Evolutionary conservation across 1,284 basidiomycete species (phyloP), one percentile per base, ranked within the genome.

Genomic region (Leucoagaricus sp.): DNA sequence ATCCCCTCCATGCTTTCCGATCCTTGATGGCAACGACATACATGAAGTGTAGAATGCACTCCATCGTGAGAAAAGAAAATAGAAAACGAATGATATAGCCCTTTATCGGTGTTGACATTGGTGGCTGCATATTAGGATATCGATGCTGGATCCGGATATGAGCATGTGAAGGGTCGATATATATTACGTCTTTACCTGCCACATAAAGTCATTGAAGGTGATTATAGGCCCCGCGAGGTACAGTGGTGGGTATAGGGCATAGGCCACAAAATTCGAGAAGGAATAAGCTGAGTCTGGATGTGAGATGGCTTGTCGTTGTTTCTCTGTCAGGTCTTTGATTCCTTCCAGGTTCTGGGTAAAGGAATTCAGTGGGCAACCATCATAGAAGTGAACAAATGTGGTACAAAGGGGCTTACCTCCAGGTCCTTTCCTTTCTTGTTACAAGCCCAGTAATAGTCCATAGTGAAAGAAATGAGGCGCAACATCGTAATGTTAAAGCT

Each of bases 21-120:
- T 97, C 94, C 72, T 98, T 98, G 77, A 98, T 98, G 4, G 95
- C 96, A 17, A 97, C 93, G 28, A 98, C 91, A 66, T 98, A 96
- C 87, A 98, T 96, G 68, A 83, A 94, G 70, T 99, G 96, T 38
- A 97, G 78, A 52, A 98, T 84, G 49, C 90, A 74, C 72, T 99
- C 97, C 89, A 98, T 96, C 2, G 88, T 91, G 45, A 97, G 68
- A 31, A 94, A 70, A 61, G 85, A 90, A 38, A 78, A 66, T 2
- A 88, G 57, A 67, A 96, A 96, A 9, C 96, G 88, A 19, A 86
- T 34, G 0, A 85, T 73, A 65, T 98, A 98, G 76, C 31, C 25
- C 78, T 72, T 10, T 66, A 64, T 29, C 69, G 64, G 60, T n/a
- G 72, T 58, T 64, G 83, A 73, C 61, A 69, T 52, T 40, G 33